Conservation (phyloP, 2,329 filamentous ascomycete genomes). For the Chalaropsis thielavioides region DNA sequence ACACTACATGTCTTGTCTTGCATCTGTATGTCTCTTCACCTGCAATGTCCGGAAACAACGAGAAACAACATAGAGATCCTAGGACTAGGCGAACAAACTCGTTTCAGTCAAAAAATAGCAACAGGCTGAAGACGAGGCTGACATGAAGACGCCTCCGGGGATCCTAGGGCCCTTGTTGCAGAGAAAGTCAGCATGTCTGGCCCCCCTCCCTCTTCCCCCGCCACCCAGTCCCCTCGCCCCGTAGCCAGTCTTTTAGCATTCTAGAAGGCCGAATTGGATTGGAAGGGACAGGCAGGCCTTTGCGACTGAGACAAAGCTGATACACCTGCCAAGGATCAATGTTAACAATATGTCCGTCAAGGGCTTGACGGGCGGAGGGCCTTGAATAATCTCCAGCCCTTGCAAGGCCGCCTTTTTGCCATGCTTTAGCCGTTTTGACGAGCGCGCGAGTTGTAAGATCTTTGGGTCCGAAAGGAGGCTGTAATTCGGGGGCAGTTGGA, state of each 20-base stretch:
- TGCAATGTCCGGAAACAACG: constrained; percentile 5
- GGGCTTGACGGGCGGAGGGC: neutral
- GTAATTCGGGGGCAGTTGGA: no score
- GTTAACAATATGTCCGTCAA: neutral
- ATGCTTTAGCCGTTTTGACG: neutral
- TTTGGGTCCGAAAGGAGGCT: neutral
- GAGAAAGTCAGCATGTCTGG: neutral
- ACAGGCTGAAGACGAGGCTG: constrained; percentile 8
- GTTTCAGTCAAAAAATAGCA: constrained; percentile 9
- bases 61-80: constrained; percentile 2
- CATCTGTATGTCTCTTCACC: neutral
- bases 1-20: neutral
- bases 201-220: neutral
- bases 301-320: constrained; percentile 16
- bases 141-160: neutral
- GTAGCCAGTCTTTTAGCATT: constrained; percentile 1
- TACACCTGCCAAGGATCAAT: constrained; percentile 8
- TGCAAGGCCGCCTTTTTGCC: neutral
- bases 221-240: neutral
- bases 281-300: constrained; percentile 1
- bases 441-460: neutral
- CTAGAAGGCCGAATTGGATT: constrained; percentile 4
- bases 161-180: neutral
- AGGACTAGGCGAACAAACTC: neutral
- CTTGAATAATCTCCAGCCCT: neutral